These are phyloP conservation scores for Talaromyces adpressus DNA, from an alignment of 495 filamentous ascomycete species.

Conservation along the genomic window DNA sequence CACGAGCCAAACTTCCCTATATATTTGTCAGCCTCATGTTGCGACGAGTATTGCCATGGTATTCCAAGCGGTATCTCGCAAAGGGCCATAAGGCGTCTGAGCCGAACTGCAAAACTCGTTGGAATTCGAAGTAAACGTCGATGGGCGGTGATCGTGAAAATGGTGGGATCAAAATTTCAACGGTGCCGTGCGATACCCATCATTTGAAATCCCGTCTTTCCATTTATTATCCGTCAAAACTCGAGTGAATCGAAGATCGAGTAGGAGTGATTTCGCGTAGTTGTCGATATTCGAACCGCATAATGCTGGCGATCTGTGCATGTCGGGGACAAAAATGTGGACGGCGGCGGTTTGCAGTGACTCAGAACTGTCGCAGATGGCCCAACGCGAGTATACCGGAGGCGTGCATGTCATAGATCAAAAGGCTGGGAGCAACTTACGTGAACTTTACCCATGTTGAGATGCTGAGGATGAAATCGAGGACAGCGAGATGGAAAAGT, in stretches of 20 bases:
- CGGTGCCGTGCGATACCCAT: neutral
- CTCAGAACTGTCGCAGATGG: neutral
- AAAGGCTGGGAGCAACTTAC: neutral
- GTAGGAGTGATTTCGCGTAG: neutral
- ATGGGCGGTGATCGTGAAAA: neutral
- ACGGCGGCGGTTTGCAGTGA: neutral
- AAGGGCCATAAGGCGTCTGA: neutral
- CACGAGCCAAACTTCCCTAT: slow-evolving; percentile 11
- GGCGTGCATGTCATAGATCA: neutral
- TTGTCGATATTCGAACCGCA: neutral
- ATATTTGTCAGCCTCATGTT: neutral
- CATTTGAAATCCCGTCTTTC: neutral
- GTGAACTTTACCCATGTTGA: slow-evolving; percentile 28
- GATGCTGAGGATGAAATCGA: slow-evolving; percentile 16
- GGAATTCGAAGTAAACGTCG: too few species aligned
- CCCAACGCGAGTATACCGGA: neutral
- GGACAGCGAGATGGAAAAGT: slow-evolving; percentile 16
- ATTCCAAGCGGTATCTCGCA: neutral
- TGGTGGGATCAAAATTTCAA: neutral
- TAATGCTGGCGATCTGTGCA: neutral
- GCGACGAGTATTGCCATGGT: neutral
- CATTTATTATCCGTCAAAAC: neutral
- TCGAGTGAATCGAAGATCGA: neutral
- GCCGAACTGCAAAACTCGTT: neutral
- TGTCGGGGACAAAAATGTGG: neutral